Percentiles rank a stretch among this genome's conserved stretches.
phyloP scores from a whole-genome alignment of 768 basidiomycete species.

The Clathrus columnatus region DNA sequence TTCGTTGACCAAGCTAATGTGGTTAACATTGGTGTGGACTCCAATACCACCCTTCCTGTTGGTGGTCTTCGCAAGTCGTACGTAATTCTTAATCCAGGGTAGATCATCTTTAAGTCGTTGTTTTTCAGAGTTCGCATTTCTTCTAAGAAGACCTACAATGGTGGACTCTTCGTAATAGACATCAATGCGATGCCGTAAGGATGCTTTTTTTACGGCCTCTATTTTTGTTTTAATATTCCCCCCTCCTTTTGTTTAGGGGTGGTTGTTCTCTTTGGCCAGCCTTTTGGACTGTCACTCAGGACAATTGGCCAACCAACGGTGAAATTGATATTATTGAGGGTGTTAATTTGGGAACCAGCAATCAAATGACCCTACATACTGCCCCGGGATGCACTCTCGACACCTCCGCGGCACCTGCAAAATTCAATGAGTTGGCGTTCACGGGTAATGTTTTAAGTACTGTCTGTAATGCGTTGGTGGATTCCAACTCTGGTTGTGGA shows the following conservation, averaged over 20 bases:
- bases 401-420: conserved; percentile 14
- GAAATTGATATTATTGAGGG: conserved; percentile 37
- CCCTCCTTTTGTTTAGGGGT: not conserved
- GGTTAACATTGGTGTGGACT: conserved; percentile 56
- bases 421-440: conserved; percentile 12
- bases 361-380: conserved; percentile 37
- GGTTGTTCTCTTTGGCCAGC: conserved; percentile 61
- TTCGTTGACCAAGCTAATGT: conserved; percentile 51
- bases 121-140: conserved; percentile 55
- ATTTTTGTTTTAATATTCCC: not conserved
- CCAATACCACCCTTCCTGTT: conserved; percentile 35
- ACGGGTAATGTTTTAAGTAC: conserved; percentile 23
- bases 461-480: conserved; percentile 24
- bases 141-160: conserved; percentile 49
- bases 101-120: not conserved
- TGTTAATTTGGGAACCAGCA: conserved; percentile 31
- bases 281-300: conserved; percentile 33
- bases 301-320: conserved; percentile 19
- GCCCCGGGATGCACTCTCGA: conserved; percentile 30
- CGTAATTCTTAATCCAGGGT: conserved; percentile 15
- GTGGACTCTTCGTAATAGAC: conserved; percentile 72
- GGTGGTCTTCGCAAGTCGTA: conserved; percentile 50
- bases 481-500: conserved; percentile 34
- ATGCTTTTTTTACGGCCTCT: not conserved
- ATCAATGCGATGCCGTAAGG: conserved; percentile 33